Base-by-base conservation (phyloP, 2,329 filamentous ascomycete genomes). In the Arthrobotrys conoides region DNA sequence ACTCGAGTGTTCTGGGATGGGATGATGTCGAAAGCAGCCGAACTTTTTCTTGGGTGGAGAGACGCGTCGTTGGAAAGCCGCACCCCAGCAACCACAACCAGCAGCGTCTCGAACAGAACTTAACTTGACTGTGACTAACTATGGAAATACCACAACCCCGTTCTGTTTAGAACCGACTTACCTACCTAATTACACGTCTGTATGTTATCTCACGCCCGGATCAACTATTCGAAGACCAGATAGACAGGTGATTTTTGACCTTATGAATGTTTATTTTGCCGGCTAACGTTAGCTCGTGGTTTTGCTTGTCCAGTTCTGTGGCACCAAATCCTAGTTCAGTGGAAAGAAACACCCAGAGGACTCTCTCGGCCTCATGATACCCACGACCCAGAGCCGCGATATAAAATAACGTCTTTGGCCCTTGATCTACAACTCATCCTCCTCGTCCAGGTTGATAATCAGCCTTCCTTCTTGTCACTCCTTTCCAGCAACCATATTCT, bases 41-140 rank as follows among this genome's bases (percentile, higher is more conserved):
- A 78, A 78, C 61, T 68, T 78, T 76, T 78, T 69, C 68, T 69
- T 63, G 46, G 44, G 72, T 59, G 66, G 66, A 71, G 66, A 63
- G 75, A 78, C 75, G 75, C 75, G 75, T 78, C 75, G 75, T 57
- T 78, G 30, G 55, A 67, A 27, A 20, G 63, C 64, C 46, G 46
- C 73, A 77, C 63, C 73, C 57, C 24, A 69, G 49, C 36, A 66
- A 71, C 73, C 67, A 67, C 27, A 68, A 59, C 59, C 36, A 57
- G 57, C 38, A 57, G 18, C 55, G 33, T 30, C 59, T 57, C 49
- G 18, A 49, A 18, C 55, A 20, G 12, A 41, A 30, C 66, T 33
- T 41, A 38, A 27, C 66, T 51, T 59, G 30, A 59, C n/a, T 16
- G 22, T 41, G 57, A 44, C 57, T 5, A 20, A 44, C 57, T 5